Evolutionary conservation across 129 eudicot species (phyloP).

Genomic region (Deinandra increscens): DNA sequence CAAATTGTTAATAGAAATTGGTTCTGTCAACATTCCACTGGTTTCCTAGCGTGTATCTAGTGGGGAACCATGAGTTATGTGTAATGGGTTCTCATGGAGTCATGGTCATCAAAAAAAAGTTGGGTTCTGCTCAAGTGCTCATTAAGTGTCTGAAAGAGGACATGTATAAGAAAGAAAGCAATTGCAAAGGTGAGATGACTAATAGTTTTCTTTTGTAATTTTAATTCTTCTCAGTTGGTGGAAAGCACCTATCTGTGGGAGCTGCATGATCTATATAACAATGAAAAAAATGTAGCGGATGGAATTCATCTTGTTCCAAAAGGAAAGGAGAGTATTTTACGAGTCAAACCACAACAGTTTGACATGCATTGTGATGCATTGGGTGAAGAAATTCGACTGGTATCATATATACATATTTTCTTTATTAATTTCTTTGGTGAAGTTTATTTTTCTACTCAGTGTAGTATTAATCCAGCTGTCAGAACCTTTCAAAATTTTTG

Average conservation of each 20-base stretch:
- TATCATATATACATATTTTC: conserved; percentile 16
- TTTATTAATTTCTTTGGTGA: not conserved
- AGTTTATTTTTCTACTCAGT: conserved; percentile 33
- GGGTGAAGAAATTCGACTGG: conserved; percentile 68
- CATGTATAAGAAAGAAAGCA: conserved; percentile 17
- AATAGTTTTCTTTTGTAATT: not conserved
- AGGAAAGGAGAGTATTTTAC: conserved; percentile 43
- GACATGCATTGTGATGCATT: conserved; percentile 87
- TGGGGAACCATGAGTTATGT: too few relatives aligned
- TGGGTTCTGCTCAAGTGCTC: not conserved
- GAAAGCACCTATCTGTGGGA: conserved; percentile 63
- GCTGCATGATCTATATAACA: conserved; percentile 65
- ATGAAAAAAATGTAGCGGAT: conserved; percentile 55
- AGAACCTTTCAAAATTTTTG: conserved; percentile 91
- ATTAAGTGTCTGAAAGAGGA: not conserved
- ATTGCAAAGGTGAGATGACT: not conserved
- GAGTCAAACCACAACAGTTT: conserved; percentile 60
- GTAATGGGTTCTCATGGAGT: too few relatives aligned
- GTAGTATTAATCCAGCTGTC: conserved; percentile 68
- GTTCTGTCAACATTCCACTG: too few relatives aligned
- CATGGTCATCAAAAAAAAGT: not conserved
- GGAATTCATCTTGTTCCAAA: conserved; percentile 63
- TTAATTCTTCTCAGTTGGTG: conserved; percentile 53
- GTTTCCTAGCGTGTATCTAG: too few relatives aligned
- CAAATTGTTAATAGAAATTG: not conserved